Base-by-base conservation (phyloP, 1,139 yeast genomes). In the Kurtzmaniella quercitrusa region DNA sequence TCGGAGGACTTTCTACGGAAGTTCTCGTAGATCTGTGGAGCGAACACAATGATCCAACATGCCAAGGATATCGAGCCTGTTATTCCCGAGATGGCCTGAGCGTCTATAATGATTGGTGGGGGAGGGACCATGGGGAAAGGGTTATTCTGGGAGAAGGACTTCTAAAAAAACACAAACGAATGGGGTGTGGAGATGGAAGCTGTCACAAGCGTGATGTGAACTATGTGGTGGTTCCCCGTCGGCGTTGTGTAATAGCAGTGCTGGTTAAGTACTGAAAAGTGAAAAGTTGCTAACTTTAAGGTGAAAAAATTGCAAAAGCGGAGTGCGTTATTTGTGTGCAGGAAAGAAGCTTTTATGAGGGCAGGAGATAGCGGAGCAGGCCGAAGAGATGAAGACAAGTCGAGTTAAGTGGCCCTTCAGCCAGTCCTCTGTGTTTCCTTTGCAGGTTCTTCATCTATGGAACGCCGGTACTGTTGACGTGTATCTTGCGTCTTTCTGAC, bases 1-100 rank as follows among this genome's bases (percentile, higher is more conserved):
- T 90, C 96, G 2, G 95, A 81, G 31, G 90, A 81, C 60, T 86
- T 82, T 57, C 97, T 72, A 48, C 77, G 75, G 60, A 87, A 90
- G 44, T 91, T 91, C 60, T 93, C 97, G 62, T 89, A 91, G 39
- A 93, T 85, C 60, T 93, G 98, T 14, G 98, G 98, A 36, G 96
- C 95, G 70, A 93, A 93, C 19, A 93, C 98, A 44, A 93, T 90
- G 50, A 93, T 85, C 98, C 98, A 93, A 62, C 98, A 93, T 16
- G 97, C 96, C 38, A 93, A 78, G 15, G 98, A 91, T 40, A 93
- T 88, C 19, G 95, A 85, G 55, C 96, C 96, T 18, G 93, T 79
- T 48, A 89, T 85, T 4, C 95, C 96, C 58, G 94, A 85, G 34
- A 89, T 80, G 10, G 88, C 87, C 53, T 81, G 81, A n/a, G 89